Conservation (phyloP, 176 grass and related monocot genomes). For the Aegilops longissima region DNA sequence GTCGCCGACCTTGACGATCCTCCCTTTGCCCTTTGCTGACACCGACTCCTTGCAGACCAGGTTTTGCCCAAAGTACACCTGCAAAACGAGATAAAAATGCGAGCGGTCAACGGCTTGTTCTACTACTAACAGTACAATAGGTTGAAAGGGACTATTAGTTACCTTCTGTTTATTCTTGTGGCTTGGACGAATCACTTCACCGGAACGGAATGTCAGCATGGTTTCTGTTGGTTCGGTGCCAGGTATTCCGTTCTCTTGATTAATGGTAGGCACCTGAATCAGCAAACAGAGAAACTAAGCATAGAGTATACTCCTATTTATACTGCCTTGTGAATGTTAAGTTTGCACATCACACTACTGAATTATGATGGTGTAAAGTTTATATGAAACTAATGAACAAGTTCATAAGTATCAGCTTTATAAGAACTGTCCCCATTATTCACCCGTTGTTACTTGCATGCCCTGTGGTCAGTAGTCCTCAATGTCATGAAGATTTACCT, state of each 20-base stretch:
- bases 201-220: constrained; percentile 74
- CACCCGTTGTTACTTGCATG: not conserved
- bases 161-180: constrained; percentile 65
- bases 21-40: constrained; percentile 29
- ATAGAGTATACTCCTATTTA: not conserved
- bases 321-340: constrained; percentile 9
- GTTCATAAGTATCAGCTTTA: not conserved
- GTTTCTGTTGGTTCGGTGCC: constrained; percentile 75
- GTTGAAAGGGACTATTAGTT: not conserved
- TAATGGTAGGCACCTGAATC: constrained; percentile 68
- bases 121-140: not conserved
- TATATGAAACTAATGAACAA: not conserved
- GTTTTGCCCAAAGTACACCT: constrained; percentile 91
- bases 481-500: not conserved
- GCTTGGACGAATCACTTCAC: constrained; percentile 50
- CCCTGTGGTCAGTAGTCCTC: not conserved
- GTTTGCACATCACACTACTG: not conserved
- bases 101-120: not conserved
- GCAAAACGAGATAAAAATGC: not conserved
- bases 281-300: constrained; percentile 11
- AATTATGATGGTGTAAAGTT: not conserved
- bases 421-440: not conserved
- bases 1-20: constrained; percentile 58
- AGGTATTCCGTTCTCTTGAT: constrained; percentile 64
- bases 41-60: constrained; percentile 73